Evolutionary conservation across 2,329 filamentous ascomycete genomes (phyloP).

Genomic region (Incumbomyces delicatus): DNA sequence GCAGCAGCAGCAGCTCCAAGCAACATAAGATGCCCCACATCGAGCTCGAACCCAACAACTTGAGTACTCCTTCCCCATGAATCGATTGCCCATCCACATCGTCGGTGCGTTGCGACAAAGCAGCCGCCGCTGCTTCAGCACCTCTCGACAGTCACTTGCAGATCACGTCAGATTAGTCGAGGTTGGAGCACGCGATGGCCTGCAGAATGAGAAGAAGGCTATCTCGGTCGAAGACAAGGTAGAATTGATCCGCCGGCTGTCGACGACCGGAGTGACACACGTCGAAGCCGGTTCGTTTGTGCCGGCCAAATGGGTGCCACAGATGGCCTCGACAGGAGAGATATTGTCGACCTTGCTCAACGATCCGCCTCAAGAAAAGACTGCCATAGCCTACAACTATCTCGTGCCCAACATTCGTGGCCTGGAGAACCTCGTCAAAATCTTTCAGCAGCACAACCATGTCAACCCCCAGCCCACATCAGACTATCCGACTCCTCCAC

Average conservation of each 20-base stretch:
- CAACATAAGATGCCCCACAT: neutral
- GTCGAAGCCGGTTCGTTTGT: constrained; percentile 47
- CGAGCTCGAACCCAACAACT: neutral
- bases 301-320: constrained; percentile 45
- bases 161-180: constrained; percentile 45
- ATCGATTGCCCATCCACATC: neutral
- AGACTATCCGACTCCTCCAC: constrained; percentile 24
- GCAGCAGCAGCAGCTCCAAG: too few species aligned
- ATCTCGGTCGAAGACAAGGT: constrained; percentile 41
- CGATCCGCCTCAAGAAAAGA: constrained; percentile 39
- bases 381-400: constrained; percentile 54
- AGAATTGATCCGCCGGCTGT: constrained; percentile 38
- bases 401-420: constrained; percentile 55
- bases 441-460: constrained; percentile 35
- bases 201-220: constrained; percentile 44
- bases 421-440: constrained; percentile 48
- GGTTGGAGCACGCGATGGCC: constrained; percentile 44
- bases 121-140: constrained; percentile 14
- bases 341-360: constrained; percentile 47
- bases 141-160: constrained; percentile 26
- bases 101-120: neutral
- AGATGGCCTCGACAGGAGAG: constrained; percentile 57
- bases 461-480: constrained; percentile 27
- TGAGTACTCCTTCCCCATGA: neutral
- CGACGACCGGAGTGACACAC: constrained; percentile 39